Evolutionary conservation across 2,329 filamentous ascomycete species (phyloP).

Genomic region (Hypoxylon sp.): DNA sequence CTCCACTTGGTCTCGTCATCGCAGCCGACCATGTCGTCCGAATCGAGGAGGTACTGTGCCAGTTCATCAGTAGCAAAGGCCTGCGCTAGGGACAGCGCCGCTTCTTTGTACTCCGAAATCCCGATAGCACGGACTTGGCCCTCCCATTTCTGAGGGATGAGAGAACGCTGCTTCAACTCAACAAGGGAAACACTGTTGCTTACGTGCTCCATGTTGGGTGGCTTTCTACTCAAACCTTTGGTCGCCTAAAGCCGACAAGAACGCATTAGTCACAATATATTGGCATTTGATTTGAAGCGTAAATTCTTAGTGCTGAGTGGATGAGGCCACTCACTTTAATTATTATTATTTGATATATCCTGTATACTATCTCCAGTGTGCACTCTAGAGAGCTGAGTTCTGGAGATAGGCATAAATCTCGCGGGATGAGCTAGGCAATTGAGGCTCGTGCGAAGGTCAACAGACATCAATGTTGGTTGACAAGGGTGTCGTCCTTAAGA

Average conservation of each 20-base stretch:
- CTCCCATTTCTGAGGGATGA: constrained; percentile 66
- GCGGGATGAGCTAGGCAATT: constrained; percentile 68
- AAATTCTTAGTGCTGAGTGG: constrained; percentile 11
- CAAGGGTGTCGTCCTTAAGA: constrained; percentile 43
- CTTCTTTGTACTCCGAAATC: constrained; percentile 77
- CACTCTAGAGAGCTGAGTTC: constrained; percentile 66
- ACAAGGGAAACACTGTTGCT: constrained; percentile 48
- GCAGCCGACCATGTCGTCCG: constrained; percentile 73
- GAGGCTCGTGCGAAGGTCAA: constrained; percentile 68
- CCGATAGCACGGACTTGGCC: constrained; percentile 71
- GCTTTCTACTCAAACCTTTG: constrained; percentile 41
- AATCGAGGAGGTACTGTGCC: constrained; percentile 79
- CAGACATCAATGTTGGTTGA: constrained; percentile 68
- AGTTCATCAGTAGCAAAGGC: constrained; percentile 82
- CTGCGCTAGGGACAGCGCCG: constrained; percentile 78
- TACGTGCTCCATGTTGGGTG: constrained; percentile 60
- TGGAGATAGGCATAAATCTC: constrained; percentile 69
- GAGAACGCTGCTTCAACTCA: constrained; percentile 57
- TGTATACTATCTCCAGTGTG: constrained; percentile 70
- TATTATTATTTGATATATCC: constrained; percentile 62
- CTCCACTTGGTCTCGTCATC: constrained; percentile 78
- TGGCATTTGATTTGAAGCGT: not conserved
- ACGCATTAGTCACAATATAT: constrained; percentile 24
- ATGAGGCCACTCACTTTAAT: constrained; percentile 48
- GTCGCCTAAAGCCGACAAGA: constrained; percentile 16